phyloP scores from a whole-genome alignment of 495 filamentous ascomycete species.

The Aspergillus haitiensis region DNA sequence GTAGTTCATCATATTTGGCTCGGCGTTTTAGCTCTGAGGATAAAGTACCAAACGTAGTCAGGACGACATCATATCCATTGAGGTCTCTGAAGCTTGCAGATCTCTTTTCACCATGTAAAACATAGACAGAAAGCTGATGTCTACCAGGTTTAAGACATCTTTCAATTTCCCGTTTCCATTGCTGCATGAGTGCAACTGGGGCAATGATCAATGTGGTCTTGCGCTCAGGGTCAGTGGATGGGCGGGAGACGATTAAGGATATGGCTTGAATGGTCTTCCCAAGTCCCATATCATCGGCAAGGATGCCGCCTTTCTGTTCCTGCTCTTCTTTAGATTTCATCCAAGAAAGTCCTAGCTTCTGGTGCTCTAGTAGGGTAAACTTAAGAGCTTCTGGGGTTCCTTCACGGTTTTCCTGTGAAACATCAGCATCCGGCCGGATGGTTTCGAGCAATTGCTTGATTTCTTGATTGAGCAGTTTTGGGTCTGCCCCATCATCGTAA shows the following conservation, averaged over 20 bases:
- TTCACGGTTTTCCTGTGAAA: constrained; percentile 62
- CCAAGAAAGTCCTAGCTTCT: constrained; percentile 81
- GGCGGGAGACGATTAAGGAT: constrained; percentile 75
- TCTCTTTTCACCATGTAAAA: constrained; percentile 63
- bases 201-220: constrained; percentile 88
- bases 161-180: constrained; percentile 86
- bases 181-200: constrained; percentile 81
- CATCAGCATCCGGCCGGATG: constrained; percentile 71
- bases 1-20: constrained; percentile 43
- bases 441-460: constrained; percentile 68
- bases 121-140: constrained; percentile 62
- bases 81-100: constrained; percentile 60
- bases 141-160: constrained; percentile 62
- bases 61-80: constrained; percentile 72
- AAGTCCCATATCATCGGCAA: constrained; percentile 93
- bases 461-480: constrained; percentile 60
- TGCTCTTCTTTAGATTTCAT: constrained; percentile 79
- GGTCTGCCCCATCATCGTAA: constrained; percentile 45
- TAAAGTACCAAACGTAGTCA: constrained; percentile 88
- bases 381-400: constrained; percentile 73
- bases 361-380: constrained; percentile 75
- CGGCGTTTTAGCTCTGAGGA: constrained; percentile 64
- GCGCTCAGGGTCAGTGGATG: constrained; percentile 57
- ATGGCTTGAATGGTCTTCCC: constrained; percentile 93
- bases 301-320: constrained; percentile 76